Evolutionary conservation across 148 eudicot species (phyloP).

Genomic region (Rhododendron ovatum): DNA sequence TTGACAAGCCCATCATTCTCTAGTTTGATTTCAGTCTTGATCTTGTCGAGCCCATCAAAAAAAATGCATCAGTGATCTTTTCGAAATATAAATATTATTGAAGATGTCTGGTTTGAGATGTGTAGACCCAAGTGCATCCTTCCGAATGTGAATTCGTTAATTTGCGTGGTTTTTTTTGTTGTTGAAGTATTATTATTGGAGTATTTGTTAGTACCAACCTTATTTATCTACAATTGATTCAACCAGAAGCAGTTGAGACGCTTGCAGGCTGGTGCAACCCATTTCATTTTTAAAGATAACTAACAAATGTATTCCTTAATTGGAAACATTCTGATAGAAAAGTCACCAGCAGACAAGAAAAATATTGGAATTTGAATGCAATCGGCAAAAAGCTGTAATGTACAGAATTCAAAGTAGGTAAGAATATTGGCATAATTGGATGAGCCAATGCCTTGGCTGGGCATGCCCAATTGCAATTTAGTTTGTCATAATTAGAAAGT

Average conservation of each 20-base stretch:
- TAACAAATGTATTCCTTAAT: neutral
- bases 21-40: too few relatives aligned
- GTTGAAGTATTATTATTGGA: neutral
- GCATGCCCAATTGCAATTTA: neutral
- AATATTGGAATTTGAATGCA: neutral
- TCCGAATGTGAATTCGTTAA: neutral
- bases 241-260: neutral
- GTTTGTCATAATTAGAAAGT: neutral
- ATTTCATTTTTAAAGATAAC: neutral
- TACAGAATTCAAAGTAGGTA: neutral
- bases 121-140: neutral
- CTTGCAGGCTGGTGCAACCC: neutral
- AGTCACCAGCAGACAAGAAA: neutral
- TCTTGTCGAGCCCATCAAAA: neutral
- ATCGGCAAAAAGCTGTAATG: neutral
- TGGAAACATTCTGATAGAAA: neutral
- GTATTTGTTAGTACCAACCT: neutral
- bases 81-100: neutral
- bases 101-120: neutral
- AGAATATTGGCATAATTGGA: neutral
- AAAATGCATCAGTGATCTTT: neutral
- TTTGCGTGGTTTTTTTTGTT: neutral
- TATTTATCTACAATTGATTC: neutral
- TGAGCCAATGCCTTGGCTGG: neutral
- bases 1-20: too few relatives aligned